Percentiles rank a stretch among this genome's conserved stretches.
Evolutionary conservation across 192 early-diverging fungal genomes (phyloP).

Genomic region (Geosiphon pyriformis): DNA sequence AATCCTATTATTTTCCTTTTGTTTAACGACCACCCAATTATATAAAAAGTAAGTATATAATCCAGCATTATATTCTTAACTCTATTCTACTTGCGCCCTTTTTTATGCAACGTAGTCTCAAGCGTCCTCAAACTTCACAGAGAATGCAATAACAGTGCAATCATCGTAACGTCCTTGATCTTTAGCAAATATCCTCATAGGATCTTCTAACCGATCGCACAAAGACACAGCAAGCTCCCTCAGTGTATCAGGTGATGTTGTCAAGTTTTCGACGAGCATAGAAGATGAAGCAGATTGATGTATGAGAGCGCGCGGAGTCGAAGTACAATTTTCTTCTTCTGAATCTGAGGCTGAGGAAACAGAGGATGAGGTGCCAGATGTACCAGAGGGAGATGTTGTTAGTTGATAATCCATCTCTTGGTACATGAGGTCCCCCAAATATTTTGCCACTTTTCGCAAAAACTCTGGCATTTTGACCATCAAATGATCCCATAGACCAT

Average conservation of each 20-base stretch:
- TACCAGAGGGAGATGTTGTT: too few relatives aligned
- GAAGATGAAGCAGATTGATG: background rate
- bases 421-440: background rate
- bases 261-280: background rate
- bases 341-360: background rate
- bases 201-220: slow-evolving; percentile 1
- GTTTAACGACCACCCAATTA: too few relatives aligned
- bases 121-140: background rate
- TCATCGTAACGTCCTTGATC: slow-evolving; percentile 20
- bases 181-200: background rate
- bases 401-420: background rate
- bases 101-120: too few relatives aligned
- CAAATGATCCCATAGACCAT: slow-evolving; percentile 19
- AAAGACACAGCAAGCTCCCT: background rate
- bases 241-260: background rate
- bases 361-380: too few relatives aligned
- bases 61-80: too few relatives aligned
- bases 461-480: slow-evolving; percentile 6
- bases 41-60: too few relatives aligned
- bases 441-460: slow-evolving; percentile 8
- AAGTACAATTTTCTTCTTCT: background rate
- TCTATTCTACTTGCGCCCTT: too few relatives aligned
- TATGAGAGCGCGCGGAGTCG: background rate
- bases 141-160: slow-evolving; percentile 12
- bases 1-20: too few relatives aligned